Percentiles rank a stretch among this genome's conserved stretches.
phyloP scores from a whole-genome alignment of 2,329 filamentous ascomycete genomes.

The Venturia oleaginea region DNA sequence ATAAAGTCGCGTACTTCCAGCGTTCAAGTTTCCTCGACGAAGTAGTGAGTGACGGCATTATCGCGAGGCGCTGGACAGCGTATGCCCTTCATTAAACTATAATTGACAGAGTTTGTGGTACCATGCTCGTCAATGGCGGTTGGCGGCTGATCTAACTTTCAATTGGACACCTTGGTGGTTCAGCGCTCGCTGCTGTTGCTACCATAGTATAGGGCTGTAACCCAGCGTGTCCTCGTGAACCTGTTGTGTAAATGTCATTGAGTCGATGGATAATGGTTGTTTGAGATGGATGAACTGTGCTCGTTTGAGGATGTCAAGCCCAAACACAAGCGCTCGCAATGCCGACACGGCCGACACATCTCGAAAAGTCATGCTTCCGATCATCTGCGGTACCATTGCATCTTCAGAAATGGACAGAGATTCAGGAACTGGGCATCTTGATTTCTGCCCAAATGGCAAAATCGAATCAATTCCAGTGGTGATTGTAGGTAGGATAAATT shows the following conservation, averaged over 20 bases:
- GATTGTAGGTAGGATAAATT: too few relatives aligned
- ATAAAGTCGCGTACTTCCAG: constrained; percentile 7
- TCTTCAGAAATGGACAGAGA: background rate
- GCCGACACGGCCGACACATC: too few relatives aligned
- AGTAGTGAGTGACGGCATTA: background rate
- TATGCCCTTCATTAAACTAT: constrained; percentile 1
- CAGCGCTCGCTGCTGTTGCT: background rate
- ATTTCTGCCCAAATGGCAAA: too few relatives aligned
- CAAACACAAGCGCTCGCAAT: background rate
- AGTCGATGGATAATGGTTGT: background rate
- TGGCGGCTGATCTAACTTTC: background rate
- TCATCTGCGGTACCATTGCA: background rate
- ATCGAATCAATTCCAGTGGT: too few relatives aligned
- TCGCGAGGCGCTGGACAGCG: background rate
- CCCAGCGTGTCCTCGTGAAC: background rate
- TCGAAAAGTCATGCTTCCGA: background rate
- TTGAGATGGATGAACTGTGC: background rate
- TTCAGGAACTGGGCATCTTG: too few relatives aligned
- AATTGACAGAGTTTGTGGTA: background rate
- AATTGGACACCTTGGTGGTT: background rate
- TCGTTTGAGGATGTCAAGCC: background rate
- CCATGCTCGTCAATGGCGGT: background rate
- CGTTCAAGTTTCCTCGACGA: background rate
- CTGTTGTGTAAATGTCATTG: background rate
- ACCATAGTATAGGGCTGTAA: background rate